Conservation (phyloP, 2,329 filamentous ascomycete species). For the Gremmenia infestans region DNA sequence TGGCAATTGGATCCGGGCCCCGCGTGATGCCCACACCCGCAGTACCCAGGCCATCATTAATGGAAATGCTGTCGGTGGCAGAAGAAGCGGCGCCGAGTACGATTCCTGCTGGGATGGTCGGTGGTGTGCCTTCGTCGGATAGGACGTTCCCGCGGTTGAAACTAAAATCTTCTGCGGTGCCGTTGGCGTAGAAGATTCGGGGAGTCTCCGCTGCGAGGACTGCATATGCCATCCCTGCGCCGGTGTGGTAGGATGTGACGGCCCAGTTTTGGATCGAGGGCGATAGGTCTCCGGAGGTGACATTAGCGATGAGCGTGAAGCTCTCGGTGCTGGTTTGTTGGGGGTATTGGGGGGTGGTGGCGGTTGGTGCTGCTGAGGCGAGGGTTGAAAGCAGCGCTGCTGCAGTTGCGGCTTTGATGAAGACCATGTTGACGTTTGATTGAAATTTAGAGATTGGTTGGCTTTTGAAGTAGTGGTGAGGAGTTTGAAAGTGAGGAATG, state of each 20-base stretch:
- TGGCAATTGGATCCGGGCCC: conserved; percentile 34
- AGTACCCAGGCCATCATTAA: conserved; percentile 37
- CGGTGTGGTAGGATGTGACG: conserved; percentile 39
- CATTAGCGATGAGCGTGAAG: conserved; percentile 42
- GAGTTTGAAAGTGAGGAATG: not conserved
- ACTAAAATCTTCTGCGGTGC: conserved; percentile 35
- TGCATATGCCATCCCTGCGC: conserved; percentile 38
- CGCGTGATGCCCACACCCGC: conserved; percentile 32
- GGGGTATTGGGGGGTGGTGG: conserved; percentile 9
- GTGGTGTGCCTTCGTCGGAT: conserved; percentile 38
- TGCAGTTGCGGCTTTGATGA: conserved; percentile 8
- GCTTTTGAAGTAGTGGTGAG: not conserved
- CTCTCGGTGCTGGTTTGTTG: conserved; percentile 6
- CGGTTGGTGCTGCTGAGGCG: conserved; percentile 14
- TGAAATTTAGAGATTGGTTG: not conserved
- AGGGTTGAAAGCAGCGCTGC: conserved; percentile 9
- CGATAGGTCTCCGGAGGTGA: conserved; percentile 38
- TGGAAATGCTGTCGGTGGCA: conserved; percentile 29
- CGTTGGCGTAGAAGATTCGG: conserved; percentile 46
- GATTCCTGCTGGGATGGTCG: conserved; percentile 35
- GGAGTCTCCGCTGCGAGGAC: conserved; percentile 29
- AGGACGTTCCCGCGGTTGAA: conserved; percentile 34
- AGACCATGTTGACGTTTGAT: not conserved
- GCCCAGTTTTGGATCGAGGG: conserved; percentile 38
- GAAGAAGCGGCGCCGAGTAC: conserved; percentile 19